Percentiles rank a stretch among this genome's conserved stretches.
Conservation (phyloP, 345 rosid genomes). For the Streptanthus diversifolius region DNA sequence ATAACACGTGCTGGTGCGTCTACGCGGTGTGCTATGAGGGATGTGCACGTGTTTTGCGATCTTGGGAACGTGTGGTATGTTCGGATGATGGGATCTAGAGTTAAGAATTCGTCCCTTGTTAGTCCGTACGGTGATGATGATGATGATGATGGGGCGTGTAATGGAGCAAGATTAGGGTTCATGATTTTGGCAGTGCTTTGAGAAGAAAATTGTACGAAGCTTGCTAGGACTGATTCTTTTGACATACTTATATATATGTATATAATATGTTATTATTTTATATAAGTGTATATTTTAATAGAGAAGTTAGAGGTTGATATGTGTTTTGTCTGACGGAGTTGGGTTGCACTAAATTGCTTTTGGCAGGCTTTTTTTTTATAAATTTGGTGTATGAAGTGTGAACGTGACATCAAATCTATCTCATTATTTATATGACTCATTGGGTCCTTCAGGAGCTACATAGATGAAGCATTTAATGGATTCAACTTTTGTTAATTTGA, state of each 20-base stretch:
- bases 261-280: background rate
- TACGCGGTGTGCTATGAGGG: conserved; percentile 30
- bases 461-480: background rate
- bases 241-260: conserved; percentile 5
- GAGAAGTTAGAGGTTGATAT: conserved; percentile 9
- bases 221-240: conserved; percentile 26
- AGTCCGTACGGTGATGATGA: conserved; percentile 18
- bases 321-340: conserved; percentile 27
- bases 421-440: conserved; percentile 28
- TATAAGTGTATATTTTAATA: conserved; percentile 5
- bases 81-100: conserved; percentile 18
- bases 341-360: conserved; percentile 32
- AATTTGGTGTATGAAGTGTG: conserved; percentile 1
- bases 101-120: conserved; percentile 25
- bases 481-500: background rate
- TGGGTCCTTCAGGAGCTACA: conserved; percentile 28
- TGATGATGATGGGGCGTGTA: conserved; percentile 1
- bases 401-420: conserved; percentile 39
- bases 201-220: background rate
- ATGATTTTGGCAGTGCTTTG: conserved; percentile 1
- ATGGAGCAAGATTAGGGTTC: conserved; percentile 16
- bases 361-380: background rate
- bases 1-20: conserved; percentile 30
- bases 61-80: conserved; percentile 28
- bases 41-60: conserved; percentile 28